These are phyloP conservation scores for Auriscalpium microsporum DNA, from an alignment of 768 basidiomycete species.

Conservation along the genomic window DNA sequence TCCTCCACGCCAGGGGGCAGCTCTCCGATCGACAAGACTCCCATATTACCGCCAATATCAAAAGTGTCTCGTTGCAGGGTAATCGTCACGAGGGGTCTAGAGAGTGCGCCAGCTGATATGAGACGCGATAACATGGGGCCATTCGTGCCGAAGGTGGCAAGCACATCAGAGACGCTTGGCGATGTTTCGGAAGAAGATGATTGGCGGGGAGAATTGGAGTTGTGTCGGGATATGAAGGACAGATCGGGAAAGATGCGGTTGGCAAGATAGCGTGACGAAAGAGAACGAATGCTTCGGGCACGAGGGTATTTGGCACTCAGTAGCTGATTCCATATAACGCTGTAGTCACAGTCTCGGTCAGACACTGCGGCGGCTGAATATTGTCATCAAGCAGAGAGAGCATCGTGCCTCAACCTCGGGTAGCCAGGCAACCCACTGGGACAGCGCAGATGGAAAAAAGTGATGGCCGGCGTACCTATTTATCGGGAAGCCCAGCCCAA, in stretches of 20 bases:
- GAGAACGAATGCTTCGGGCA: background rate
- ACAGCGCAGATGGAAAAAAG: too few relatives aligned
- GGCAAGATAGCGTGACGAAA: background rate
- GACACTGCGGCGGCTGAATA: background rate
- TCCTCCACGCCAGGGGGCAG: conserved; percentile 43
- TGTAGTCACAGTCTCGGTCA: background rate
- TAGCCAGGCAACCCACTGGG: too few relatives aligned
- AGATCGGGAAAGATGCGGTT: conserved; percentile 10
- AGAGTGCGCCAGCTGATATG: conserved; percentile 27
- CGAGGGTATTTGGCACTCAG: background rate
- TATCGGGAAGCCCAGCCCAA: conserved; percentile 68
- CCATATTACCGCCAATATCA: conserved; percentile 60
- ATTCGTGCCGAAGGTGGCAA: conserved; percentile 22
- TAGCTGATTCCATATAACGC: conserved; percentile 14
- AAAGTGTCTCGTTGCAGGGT: conserved; percentile 63
- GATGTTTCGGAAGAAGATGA: background rate
- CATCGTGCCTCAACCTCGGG: too few relatives aligned
- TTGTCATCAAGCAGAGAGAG: background rate
- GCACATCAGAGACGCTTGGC: conserved; percentile 10
- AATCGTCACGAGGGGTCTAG: conserved; percentile 38
- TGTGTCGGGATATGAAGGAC: background rate
- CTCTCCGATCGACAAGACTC: conserved; percentile 57
- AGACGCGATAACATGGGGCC: conserved; percentile 29
- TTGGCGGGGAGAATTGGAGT: background rate
- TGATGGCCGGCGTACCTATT: conserved; percentile 42